phyloP scores from a whole-genome alignment of 2,329 filamentous ascomycete genomes.

The Botrytis squamosa region DNA sequence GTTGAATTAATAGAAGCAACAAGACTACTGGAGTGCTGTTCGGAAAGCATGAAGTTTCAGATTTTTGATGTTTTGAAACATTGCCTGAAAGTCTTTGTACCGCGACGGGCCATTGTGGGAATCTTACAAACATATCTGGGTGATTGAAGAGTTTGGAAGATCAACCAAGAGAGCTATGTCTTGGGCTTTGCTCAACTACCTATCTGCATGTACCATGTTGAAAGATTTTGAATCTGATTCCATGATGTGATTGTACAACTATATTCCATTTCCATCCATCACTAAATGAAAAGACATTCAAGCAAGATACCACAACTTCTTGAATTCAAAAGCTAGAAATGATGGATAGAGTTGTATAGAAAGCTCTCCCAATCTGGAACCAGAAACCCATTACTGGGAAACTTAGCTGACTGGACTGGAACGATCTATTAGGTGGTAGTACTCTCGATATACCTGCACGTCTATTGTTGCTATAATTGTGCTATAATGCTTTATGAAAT shows the following conservation, averaged over 20 bases:
- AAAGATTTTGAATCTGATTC: neutral
- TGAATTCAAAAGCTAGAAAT: neutral
- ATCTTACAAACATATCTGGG: neutral
- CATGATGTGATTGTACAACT: neutral
- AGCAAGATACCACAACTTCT: neutral
- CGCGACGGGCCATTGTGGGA: neutral
- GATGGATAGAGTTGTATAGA: neutral
- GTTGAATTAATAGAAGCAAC: neutral
- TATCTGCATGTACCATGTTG: neutral
- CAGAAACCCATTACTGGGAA: neutral
- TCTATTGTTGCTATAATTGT: neutral
- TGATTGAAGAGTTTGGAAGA: neutral
- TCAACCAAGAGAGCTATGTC: neutral
- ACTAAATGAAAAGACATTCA: neutral
- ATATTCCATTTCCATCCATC: neutral
- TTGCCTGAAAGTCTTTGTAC: neutral
- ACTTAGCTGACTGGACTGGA: neutral
- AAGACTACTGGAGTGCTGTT: neutral
- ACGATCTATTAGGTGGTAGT: neutral
- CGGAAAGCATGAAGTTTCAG: neutral
- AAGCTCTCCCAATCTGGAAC: neutral
- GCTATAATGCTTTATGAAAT: neutral
- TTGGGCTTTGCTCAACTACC: neutral
- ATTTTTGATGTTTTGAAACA: neutral
- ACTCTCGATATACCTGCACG: neutral